These are phyloP conservation scores for Cyberlindnera maritima DNA, from an alignment of 805 yeast species.

Conservation along the genomic window DNA sequence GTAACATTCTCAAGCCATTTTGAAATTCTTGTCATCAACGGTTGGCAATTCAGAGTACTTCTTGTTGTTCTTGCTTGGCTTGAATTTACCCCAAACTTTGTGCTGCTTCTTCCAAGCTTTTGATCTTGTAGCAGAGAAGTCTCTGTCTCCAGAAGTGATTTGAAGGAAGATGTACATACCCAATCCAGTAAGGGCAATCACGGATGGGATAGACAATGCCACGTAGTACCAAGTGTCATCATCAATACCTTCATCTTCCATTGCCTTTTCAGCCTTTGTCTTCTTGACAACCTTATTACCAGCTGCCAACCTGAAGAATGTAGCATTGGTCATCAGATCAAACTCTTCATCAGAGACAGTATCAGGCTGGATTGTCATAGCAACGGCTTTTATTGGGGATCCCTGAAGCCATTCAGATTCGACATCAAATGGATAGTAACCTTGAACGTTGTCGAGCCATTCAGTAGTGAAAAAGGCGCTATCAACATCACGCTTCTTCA, in stretches of 20 bases:
- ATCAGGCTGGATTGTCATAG: slow-evolving; percentile 74
- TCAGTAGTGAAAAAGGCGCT: slow-evolving; percentile 64
- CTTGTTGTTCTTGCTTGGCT: slow-evolving; percentile 35
- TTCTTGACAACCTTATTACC: slow-evolving; percentile 41
- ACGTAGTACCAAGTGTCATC: slow-evolving; percentile 56
- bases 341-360: slow-evolving; percentile 64
- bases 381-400: slow-evolving; percentile 28
- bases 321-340: slow-evolving; percentile 48
- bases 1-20: background rate
- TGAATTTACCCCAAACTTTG: slow-evolving; percentile 39
- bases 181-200: slow-evolving; percentile 56
- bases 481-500: slow-evolving; percentile 42
- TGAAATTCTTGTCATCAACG: slow-evolving; percentile 24
- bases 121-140: slow-evolving; percentile 42
- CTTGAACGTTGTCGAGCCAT: slow-evolving; percentile 64
- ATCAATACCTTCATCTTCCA: slow-evolving; percentile 43
- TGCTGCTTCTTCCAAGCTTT: slow-evolving; percentile 34
- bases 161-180: slow-evolving; percentile 63
- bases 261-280: slow-evolving; percentile 40
- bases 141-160: slow-evolving; percentile 54
- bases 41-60: slow-evolving; percentile 41
- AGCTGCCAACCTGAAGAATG: slow-evolving; percentile 42
- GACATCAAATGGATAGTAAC: slow-evolving; percentile 61
- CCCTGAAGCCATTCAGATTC: slow-evolving; percentile 56
- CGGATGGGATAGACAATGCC: slow-evolving; percentile 65